These are phyloP conservation scores for Gossypium gossypioides DNA, from an alignment of 441 rosid species.

Conservation along the genomic window DNA sequence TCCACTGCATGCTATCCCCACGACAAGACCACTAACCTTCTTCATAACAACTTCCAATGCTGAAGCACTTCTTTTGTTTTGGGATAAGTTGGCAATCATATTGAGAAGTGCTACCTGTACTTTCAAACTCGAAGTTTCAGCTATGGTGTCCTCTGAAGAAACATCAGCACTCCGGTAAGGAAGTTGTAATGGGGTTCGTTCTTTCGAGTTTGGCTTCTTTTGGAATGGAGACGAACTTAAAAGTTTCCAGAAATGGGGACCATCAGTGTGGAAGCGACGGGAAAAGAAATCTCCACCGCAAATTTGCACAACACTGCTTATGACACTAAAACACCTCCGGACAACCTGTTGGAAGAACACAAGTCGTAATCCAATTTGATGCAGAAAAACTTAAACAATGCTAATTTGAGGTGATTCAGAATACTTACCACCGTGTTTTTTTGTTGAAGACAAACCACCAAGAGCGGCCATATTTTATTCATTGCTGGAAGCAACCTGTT, in stretches of 20 bases:
- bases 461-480: constrained; percentile 85
- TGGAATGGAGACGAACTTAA: constrained; percentile 59
- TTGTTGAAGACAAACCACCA: constrained; percentile 58
- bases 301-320: constrained; percentile 47
- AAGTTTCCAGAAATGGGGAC: constrained; percentile 74
- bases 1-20: constrained; percentile 77
- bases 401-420: neutral
- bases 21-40: constrained; percentile 72
- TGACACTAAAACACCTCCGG: constrained; percentile 48
- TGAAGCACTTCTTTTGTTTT: constrained; percentile 52
- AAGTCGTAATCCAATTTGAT: neutral
- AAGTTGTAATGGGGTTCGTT: constrained; percentile 45
- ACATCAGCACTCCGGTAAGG: constrained; percentile 49
- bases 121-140: constrained; percentile 70
- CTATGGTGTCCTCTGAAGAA: constrained; percentile 39
- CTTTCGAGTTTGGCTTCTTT: constrained; percentile 36
- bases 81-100: constrained; percentile 65
- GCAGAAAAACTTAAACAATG: neutral
- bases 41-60: constrained; percentile 67
- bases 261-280: constrained; percentile 73
- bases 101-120: constrained; percentile 69
- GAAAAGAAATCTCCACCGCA: constrained; percentile 94
- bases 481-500: constrained; percentile 85
- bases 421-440: constrained; percentile 51
- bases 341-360: constrained; percentile 41